Evolutionary conservation across 176 grass and related monocot species (phyloP).

Genomic region (Themeda triandra): DNA sequence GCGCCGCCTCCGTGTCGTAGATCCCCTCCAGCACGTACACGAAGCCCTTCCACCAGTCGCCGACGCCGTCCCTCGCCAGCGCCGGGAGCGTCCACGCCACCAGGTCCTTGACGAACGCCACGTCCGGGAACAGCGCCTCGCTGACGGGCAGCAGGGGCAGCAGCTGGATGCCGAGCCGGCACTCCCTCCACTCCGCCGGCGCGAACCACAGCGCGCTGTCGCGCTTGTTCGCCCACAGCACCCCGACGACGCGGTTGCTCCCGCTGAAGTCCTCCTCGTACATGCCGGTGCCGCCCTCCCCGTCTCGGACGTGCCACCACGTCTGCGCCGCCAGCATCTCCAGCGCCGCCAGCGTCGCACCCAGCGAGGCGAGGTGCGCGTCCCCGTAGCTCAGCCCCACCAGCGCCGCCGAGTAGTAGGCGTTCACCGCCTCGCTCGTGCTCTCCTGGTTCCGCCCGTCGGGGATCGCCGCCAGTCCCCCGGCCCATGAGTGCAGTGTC

Average conservation of each 20-base stretch:
- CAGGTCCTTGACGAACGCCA: slow-evolving; percentile 56
- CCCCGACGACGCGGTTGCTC: slow-evolving; percentile 56
- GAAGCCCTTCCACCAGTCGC: slow-evolving; percentile 90
- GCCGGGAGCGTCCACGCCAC: slow-evolving; percentile 73
- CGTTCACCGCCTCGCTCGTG: slow-evolving; percentile 85
- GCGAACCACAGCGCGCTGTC: slow-evolving; percentile 97
- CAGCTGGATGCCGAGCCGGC: slow-evolving; percentile 86
- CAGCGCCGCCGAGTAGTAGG: slow-evolving; percentile 68
- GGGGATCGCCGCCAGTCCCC: slow-evolving; percentile 66
- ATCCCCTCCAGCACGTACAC: slow-evolving; percentile 79
- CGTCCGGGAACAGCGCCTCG: slow-evolving; percentile 69
- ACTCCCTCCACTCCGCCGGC: slow-evolving; percentile 72
- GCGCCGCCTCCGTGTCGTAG: slow-evolving; percentile 55
- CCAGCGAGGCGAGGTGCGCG: slow-evolving; percentile 40
- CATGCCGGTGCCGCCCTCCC: background rate
- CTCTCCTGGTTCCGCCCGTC: slow-evolving; percentile 97
- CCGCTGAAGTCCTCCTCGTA: slow-evolving; percentile 81
- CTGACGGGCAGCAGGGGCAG: slow-evolving; percentile 65
- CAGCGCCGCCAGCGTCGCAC: slow-evolving; percentile 61
- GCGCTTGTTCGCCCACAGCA: slow-evolving; percentile 94
- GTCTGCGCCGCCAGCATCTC: slow-evolving; percentile 73
- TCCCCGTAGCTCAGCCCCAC: slow-evolving; percentile 84
- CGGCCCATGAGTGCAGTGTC: slow-evolving; percentile 94
- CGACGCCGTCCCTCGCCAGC: slow-evolving; percentile 65
- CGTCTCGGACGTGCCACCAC: slow-evolving; percentile 87